Conservation (phyloP, 2,329 filamentous ascomycete species). For the Teratosphaeria viscida region DNA sequence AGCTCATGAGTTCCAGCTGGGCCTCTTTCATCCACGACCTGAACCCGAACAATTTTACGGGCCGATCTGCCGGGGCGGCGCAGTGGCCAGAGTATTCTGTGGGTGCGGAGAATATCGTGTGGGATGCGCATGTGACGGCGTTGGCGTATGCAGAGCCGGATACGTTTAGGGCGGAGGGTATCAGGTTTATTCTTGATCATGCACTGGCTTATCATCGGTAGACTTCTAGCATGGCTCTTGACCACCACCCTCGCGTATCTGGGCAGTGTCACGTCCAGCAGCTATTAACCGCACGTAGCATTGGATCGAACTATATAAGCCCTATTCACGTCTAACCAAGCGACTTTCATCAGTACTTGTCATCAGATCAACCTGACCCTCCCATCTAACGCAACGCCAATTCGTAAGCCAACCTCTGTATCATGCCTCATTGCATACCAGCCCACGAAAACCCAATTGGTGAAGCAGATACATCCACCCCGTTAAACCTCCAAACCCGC, state of each 20-base stretch:
- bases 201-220: constrained; percentile 10
- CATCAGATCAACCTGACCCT: background rate
- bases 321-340: background rate
- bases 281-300: background rate
- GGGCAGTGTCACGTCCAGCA: background rate
- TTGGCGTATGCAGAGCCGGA: constrained; percentile 31
- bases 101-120: constrained; percentile 33
- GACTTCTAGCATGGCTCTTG: background rate
- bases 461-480: background rate
- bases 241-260: too few species aligned
- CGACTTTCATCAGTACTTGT: background rate
- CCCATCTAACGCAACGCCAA: background rate
- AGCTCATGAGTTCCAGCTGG: constrained; percentile 37
- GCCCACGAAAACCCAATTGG: background rate
- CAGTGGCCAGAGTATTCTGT: constrained; percentile 33
- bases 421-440: background rate
- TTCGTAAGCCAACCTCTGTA: background rate
- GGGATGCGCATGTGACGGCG: constrained; percentile 33
- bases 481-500: background rate
- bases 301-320: background rate
- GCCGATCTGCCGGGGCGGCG: constrained; percentile 10
- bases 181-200: constrained; percentile 31
- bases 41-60: constrained; percentile 28
- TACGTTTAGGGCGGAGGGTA: constrained; percentile 35
- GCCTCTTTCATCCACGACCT: constrained; percentile 33